Base-by-base conservation (phyloP, 352 stramenopile genomes). In the Phytophthora parvispora region DNA sequence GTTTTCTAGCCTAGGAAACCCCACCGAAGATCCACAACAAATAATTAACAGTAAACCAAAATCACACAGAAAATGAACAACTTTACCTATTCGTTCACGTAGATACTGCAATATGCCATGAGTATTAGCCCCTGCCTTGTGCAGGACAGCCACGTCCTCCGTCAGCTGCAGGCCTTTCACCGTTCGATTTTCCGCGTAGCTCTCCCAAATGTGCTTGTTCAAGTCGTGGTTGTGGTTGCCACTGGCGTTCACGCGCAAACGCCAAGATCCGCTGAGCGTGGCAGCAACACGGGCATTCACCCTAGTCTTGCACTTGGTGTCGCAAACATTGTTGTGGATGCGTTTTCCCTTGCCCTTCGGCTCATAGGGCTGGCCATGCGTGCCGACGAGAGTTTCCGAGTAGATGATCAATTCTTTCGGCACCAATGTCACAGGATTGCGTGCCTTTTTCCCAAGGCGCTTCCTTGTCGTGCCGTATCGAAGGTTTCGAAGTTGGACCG, bases 211-310 rank as follows among this genome's bases (percentile, higher is more conserved):
- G 22, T 62, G 60, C 16, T 57, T 28, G 40, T 40, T 67, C 1
- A 60, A 10, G 3, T 49, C 16, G 24, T 68, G 60, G 47, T 62
- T 68, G 29, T 68, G 51, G 4, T 24, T 38, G 1, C 16, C 29
- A 0, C 8, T 20, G 1, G 28, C 40, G 8, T 42, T 48, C 8
- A 61, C 42, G 2, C 40, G 25, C 22, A 67, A 43, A 16, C 15
- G 24, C 60, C 51, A 68, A 15, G 3, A 24, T 0, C 20, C 50
- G 1, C 2, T 48, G 4, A 28, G 13, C 2, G 6, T 38, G 6
- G 20, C 25, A 7, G 49, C 38, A 4, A 67, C 50, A 3, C 5
- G 12, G 3, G 13, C n/a, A 7, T 60, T 67, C 2, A 67, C 49
- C 1, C 40, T 50, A 12, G 59, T 38, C 3, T 8, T 36, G 38